Evolutionary conservation across 495 filamentous ascomycete genomes (phyloP), one percentile per base, ranked within the genome.

Genomic region (Xylaria longipes): DNA sequence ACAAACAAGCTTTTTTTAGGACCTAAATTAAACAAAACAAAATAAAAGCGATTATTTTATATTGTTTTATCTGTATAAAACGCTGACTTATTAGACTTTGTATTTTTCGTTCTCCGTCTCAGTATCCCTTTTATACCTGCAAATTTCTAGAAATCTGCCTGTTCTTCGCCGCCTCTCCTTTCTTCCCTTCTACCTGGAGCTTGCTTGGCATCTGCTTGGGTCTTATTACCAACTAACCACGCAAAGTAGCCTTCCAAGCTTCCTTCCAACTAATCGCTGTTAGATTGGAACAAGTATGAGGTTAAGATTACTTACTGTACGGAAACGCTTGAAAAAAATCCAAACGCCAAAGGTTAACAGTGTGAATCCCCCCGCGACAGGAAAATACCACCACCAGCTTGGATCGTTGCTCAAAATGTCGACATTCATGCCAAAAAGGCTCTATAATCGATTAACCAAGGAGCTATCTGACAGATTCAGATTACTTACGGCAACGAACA

Each of bases 51-150:
- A n/a, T n/a, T n/a, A n/a, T n/a, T n/a, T n/a, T n/a, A n/a, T n/a
- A n/a, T n/a, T n/a, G n/a, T n/a, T n/a, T n/a, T n/a, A n/a, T n/a
- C n/a, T n/a, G n/a, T n/a, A n/a, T n/a, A n/a, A n/a, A n/a, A n/a
- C n/a, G n/a, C n/a, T n/a, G n/a, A n/a, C n/a, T n/a, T 70, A 74
- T 80, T 69, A 80, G 76, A 73, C 33, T 33, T 12, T 33, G 5
- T 17, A 27, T 9, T 11, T 57, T 33, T 7, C 12, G 17, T 20
- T 33, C 54, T 8, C 7, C 11, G 29, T 20, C 9, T 57, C 25
- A 57, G 5, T 1, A 9, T 14, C 5, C 14, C 6, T 4, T 20
- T 20, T 33, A 7, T 33, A 1, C 48, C 22, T 27, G 20, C 14
- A 57, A 6, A 20, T 57, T 57, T 57, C 54, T 57, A 9, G 0